Evolutionary conservation across 768 basidiomycete species (phyloP).

Genomic region (Psilocybe sp.): DNA sequence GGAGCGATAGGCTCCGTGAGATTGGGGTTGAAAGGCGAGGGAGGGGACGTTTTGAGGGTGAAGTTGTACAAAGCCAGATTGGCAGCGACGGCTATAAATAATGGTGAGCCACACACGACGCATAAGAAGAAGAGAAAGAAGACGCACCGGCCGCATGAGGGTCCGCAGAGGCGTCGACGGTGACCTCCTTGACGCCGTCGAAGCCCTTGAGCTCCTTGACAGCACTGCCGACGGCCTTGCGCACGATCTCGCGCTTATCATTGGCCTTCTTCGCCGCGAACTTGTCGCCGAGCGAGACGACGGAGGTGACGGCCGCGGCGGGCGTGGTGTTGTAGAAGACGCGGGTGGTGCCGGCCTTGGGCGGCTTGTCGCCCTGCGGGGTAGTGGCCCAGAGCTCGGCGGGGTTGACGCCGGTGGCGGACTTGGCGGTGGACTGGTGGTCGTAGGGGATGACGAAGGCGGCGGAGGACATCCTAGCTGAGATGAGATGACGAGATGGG

Average conservation of each 20-base stretch:
- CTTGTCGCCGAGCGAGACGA: conserved; percentile 58
- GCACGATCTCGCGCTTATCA: conserved; percentile 60
- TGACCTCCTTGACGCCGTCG: conserved; percentile 60
- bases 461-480: conserved; percentile 45
- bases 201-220: conserved; percentile 65
- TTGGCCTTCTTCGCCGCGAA: conserved; percentile 44
- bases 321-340: conserved; percentile 64
- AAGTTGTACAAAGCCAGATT: conserved; percentile 76
- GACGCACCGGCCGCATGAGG: conserved; percentile 74
- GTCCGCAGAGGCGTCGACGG: conserved; percentile 62
- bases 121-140: neutral
- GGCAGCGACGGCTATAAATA: conserved; percentile 65
- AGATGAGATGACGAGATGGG: conserved; percentile 14
- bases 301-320: conserved; percentile 41
- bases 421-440: conserved; percentile 32
- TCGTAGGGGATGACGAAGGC: conserved; percentile 61
- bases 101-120: neutral
- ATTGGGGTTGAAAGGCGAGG: conserved; percentile 64
- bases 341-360: conserved; percentile 61
- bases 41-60: conserved; percentile 71
- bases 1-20: conserved; percentile 48
- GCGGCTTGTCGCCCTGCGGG: conserved; percentile 47
- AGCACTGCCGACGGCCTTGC: conserved; percentile 69
- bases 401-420: conserved; percentile 38
- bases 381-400: conserved; percentile 50